Evolutionary conservation across 768 basidiomycete species (phyloP), one percentile per base, ranked within the genome.

Genomic region (Tylopilus subfusipes): DNA sequence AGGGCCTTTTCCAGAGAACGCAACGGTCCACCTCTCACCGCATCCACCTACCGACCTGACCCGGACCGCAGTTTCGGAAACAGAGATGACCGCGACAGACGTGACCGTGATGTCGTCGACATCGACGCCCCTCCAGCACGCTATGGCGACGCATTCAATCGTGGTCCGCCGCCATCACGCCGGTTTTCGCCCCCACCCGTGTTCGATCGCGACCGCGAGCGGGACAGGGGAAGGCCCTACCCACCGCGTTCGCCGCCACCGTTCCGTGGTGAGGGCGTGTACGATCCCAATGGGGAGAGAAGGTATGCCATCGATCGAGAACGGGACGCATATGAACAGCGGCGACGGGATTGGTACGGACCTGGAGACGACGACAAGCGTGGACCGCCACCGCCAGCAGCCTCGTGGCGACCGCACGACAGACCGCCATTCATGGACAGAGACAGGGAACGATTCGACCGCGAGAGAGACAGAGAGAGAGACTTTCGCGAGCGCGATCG

Each of bases 301-400:
- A 64, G 75, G 48, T 74, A 65, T 48, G 34, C 63, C 10, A 46
- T 62, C 22, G 64, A 66, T 50, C 64, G 65, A 42, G 64, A 66
- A 42, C 71, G 75, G 19, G 72, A 74, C 16, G 63, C 58, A 16
- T 72, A 64, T 47, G 66, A 68, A 31, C 59, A 54, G 34, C 63
- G 70, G 38, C 58, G 68, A 36, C 66, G 68, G 31, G 65, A 66
- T 13, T 67, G 68, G 63, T 66, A 66, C 34, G 65, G 59, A 25
- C 64, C 69, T 44, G 71, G 73, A 38, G 74, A 78, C 7, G 75
- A 78, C 33, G 77, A 78, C 50, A 76, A 76, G 48, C 68, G 75
- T 51, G 61, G 51, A 36, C 50, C 50, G 12, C 21, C 30, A 8
- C 59, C 50, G 14, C 21, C 30, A 8, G 56, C 49, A 2, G 58